Evolutionary conservation across 495 filamentous ascomycete genomes (phyloP).

Genomic region (Xeromyces bisporus): DNA sequence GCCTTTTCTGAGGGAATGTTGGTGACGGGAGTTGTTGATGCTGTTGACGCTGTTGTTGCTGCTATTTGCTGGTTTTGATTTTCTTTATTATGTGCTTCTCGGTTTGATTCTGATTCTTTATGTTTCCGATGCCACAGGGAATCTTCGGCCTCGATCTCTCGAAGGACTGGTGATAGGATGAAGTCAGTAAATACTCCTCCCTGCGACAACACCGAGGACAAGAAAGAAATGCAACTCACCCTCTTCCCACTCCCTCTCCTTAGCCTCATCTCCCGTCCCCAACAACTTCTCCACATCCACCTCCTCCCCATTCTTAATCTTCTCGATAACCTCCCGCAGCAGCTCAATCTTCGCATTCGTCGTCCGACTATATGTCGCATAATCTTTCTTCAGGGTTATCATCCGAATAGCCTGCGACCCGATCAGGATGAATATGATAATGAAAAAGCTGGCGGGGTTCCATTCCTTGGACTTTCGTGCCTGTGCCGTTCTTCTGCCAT

Average conservation of each 20-base stretch:
- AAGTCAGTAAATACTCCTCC: conserved; percentile 3
- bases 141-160: conserved; percentile 68
- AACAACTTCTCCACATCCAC: conserved; percentile 76
- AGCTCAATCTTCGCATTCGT: conserved; percentile 64
- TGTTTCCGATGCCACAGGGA: conserved; percentile 35
- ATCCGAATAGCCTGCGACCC: conserved; percentile 89
- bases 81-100: neutral
- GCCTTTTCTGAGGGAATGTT: neutral
- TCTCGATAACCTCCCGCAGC: conserved; percentile 67
- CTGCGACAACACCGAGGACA: conserved; percentile 2
- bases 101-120: conserved; percentile 1
- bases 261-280: conserved; percentile 58
- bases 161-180: conserved; percentile 37
- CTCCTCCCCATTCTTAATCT: conserved; percentile 66
- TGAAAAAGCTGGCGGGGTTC: conserved; percentile 90
- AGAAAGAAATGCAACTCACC: conserved; percentile 28
- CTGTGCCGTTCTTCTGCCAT: conserved; percentile 1
- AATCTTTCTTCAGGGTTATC: conserved; percentile 64
- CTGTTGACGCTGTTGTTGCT: neutral
- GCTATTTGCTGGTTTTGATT: too few relatives aligned
- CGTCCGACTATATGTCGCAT: conserved; percentile 48
- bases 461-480: conserved; percentile 46
- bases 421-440: conserved; percentile 77
- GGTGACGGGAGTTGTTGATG: neutral
- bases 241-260: conserved; percentile 80